Evolutionary conservation across 2,329 filamentous ascomycete species (phyloP), one percentile per base, ranked within the genome.

Genomic region (Aspergillus unguis): DNA sequence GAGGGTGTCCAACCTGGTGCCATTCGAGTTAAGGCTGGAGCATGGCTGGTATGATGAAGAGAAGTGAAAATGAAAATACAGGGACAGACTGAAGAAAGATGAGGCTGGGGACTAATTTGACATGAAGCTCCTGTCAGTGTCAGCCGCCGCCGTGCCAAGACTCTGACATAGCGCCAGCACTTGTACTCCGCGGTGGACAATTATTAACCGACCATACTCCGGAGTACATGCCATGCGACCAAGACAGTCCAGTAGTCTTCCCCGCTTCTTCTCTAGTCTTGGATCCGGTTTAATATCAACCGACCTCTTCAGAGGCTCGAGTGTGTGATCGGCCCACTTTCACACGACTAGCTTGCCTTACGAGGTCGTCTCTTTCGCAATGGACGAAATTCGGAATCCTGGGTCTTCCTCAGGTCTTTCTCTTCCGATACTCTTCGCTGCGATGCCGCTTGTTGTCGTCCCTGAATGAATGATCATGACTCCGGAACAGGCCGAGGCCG

Each of bases 1-100:
- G 61, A 52, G 46, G 56, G 52, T 45, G 58, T 62, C 11, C 8
- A 32, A 44, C 61, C 58, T 55, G 56, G 63, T 61, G 63, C 65
- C 63, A 66, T 67, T 65, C 65, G 67, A 65, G 62, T 32, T 32
- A 52, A 43, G 42, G 28, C 40, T 50, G 32, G 31, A 40, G 41
- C 40, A 47, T 47, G 53, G 53, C 42, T 25, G 40, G 29, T 31
- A 17, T 32, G 28, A 38, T n/a, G 36, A 4, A 6, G 36, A 38
- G 17, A 7, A 38, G 17, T 36, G 33, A 10, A 23, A 25, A 23
- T 3, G 36, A 38, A 32, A 32, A 9, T 38, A 38, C 17, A n/a
- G n/a, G 17, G 36, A 7, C 8, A 7, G n/a, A 7, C 25, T 17
- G 17, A 23, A 23, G 36, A 23, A 8, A 38, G 17, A 38, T 17